These are phyloP conservation scores for Boletus rubroflammeus DNA, from an alignment of 768 basidiomycete genomes.

Conservation along the genomic window DNA sequence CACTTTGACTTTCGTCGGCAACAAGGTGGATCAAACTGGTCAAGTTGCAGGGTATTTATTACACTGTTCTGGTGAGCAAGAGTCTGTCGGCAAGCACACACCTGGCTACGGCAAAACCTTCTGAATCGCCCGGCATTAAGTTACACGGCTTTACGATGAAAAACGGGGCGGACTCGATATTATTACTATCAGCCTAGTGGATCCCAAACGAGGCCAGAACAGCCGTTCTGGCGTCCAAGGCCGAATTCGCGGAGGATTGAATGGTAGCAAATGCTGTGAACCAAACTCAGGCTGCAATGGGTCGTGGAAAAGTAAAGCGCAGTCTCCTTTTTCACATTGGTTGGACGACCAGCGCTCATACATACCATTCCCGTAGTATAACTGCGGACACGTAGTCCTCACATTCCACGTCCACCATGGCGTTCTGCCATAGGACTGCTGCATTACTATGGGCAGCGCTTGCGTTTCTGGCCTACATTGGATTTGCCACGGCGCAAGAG, in stretches of 20 bases:
- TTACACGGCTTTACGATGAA: not conserved
- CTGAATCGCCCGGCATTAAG: not conserved
- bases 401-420: conserved; percentile 25
- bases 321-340: conserved; percentile 2
- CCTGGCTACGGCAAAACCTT: not conserved
- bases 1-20: too few relatives aligned
- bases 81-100: not conserved
- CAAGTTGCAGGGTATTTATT: not conserved
- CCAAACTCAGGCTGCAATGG: not conserved
- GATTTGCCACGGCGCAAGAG: conserved; percentile 35
- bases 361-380: not conserved
- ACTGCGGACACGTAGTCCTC: conserved; percentile 13
- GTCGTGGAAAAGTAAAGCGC: conserved; percentile 15
- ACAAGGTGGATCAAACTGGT: not conserved
- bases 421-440: conserved; percentile 26
- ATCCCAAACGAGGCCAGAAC: not conserved
- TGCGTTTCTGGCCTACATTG: conserved; percentile 19
- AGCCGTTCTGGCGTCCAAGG: not conserved
- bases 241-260: too few relatives aligned
- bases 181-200: not conserved
- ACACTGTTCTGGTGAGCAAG: not conserved
- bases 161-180: not conserved
- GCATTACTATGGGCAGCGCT: conserved; percentile 26
- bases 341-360: not conserved
- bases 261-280: not conserved